Conservation (phyloP, 208 protist species). For the Herpetomonas tarakana region DNA sequence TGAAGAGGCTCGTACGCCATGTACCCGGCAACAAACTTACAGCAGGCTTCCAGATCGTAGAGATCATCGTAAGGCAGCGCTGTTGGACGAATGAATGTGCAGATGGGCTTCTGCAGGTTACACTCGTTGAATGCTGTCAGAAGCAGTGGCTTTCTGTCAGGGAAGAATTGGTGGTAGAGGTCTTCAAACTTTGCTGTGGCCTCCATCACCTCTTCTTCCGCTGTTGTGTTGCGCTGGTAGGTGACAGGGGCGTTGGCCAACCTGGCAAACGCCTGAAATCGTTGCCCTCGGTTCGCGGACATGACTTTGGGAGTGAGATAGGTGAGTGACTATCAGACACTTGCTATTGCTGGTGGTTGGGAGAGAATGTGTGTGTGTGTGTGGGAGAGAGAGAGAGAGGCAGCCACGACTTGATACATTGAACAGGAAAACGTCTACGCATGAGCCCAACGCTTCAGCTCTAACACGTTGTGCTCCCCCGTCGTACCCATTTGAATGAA, state of each 20-base stretch:
- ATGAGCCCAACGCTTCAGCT: too few species aligned
- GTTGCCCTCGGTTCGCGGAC: conserved; percentile 22
- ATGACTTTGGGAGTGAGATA: too few species aligned
- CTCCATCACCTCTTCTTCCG: conserved; percentile 60
- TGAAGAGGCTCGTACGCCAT: conserved; percentile 82
- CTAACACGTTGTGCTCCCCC: too few species aligned
- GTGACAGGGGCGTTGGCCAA: conserved; percentile 48
- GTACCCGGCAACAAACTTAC: conserved; percentile 79
- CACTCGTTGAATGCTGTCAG: conserved; percentile 81
- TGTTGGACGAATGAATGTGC: conserved; percentile 88
- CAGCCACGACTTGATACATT: too few species aligned
- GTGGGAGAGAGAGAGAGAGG: too few species aligned
- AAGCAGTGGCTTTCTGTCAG: conserved; percentile 65
- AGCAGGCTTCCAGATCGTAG: conserved; percentile 64
- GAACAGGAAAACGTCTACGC: too few species aligned
- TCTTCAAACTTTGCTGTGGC: conserved; percentile 57
- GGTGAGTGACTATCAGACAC: too few species aligned
- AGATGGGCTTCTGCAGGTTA: conserved; percentile 82
- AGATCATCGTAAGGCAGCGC: conserved; percentile 69
- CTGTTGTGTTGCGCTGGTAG: conserved; percentile 59
- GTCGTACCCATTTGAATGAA: too few species aligned
- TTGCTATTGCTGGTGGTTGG: too few species aligned
- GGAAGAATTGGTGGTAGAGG: conserved; percentile 79
- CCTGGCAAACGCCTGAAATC: conserved; percentile 39
- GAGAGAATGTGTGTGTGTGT: too few species aligned